Evolutionary conservation across 257 asterid species (phyloP).

Genomic region (Fraxinus cuspidata): DNA sequence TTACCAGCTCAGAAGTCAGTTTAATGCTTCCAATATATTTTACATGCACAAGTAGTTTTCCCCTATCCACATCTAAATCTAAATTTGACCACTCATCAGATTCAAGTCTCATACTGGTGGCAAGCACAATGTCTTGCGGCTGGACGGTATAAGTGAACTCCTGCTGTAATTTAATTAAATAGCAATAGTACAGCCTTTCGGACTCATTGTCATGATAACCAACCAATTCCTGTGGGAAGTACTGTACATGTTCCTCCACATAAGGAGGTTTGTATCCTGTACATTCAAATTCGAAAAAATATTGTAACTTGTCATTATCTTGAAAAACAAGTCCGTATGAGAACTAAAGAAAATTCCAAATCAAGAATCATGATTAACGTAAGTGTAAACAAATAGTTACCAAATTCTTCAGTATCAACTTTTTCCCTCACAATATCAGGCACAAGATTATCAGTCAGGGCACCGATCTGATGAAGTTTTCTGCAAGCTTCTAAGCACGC

Average conservation of each 20-base stretch:
- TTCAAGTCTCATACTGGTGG: slow-evolving; percentile 48
- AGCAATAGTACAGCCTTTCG: slow-evolving; percentile 39
- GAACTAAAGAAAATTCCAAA: slow-evolving; percentile 10
- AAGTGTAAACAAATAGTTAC: not conserved
- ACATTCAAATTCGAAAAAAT: slow-evolving; percentile 16
- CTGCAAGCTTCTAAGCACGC: slow-evolving; percentile 87
- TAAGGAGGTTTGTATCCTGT: slow-evolving; percentile 41
- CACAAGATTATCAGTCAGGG: slow-evolving; percentile 69
- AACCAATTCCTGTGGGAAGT: slow-evolving; percentile 65
- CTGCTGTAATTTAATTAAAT: slow-evolving; percentile 48
- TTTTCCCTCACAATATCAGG: slow-evolving; percentile 73
- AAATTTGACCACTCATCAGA: slow-evolving; percentile 35
- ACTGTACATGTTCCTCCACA: slow-evolving; percentile 42
- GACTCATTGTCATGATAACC: slow-evolving; percentile 27
- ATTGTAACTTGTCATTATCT: not conserved
- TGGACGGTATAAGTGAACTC: slow-evolving; percentile 36
- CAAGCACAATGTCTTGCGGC: slow-evolving; percentile 54
- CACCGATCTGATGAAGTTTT: slow-evolving; percentile 67
- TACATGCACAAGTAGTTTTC: slow-evolving; percentile 33
- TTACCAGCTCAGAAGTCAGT: slow-evolving; percentile 53
- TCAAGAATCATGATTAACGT: not conserved
- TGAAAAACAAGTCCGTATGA: not conserved
- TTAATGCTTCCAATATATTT: slow-evolving; percentile 32
- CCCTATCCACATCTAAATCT: slow-evolving; percentile 57
- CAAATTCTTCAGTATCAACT: slow-evolving; percentile 37